phyloP scores from a whole-genome alignment of 352 stramenopile species.

The Globisporangium ultimum region DNA sequence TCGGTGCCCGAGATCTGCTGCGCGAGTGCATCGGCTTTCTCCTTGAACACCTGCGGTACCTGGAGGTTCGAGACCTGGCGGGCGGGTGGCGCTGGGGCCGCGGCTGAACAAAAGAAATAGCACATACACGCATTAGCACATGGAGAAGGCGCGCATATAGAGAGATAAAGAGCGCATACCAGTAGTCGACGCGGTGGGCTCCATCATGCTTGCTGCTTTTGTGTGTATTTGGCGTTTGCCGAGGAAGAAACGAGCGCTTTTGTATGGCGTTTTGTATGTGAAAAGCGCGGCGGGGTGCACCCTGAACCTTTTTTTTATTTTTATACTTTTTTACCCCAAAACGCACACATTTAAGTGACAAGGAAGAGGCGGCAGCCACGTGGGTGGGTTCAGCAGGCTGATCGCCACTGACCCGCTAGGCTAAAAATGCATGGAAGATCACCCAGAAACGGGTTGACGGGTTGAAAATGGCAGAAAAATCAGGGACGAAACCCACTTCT shows the following conservation, averaged over 20 bases:
- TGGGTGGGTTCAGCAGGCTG: too few relatives aligned
- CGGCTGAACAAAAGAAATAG: background rate
- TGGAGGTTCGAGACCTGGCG: constrained; percentile 49
- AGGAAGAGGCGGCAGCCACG: too few relatives aligned
- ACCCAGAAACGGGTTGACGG: too few relatives aligned
- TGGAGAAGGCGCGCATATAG: background rate
- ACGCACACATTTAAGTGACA: too few relatives aligned
- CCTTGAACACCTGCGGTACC: constrained; percentile 62
- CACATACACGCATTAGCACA: background rate
- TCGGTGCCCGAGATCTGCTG: constrained; percentile 72
- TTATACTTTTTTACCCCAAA: too few relatives aligned
- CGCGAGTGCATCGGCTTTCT: constrained; percentile 67
- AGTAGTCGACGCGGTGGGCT: constrained; percentile 17
- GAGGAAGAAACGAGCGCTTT: too few relatives aligned
- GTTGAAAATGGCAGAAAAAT: too few relatives aligned
- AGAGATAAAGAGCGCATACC: background rate
- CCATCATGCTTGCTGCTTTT: constrained; percentile 14
- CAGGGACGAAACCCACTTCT: too few relatives aligned
- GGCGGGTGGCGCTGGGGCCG: constrained; percentile 14
- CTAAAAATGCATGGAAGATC: too few relatives aligned
- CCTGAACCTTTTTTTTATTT: constrained; percentile 5
- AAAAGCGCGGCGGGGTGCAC: background rate
- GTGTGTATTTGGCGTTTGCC: background rate
- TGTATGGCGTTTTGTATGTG: too few relatives aligned
- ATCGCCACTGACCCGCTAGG: too few relatives aligned